Percentiles rank a stretch among this genome's conserved stretches.
These are phyloP conservation scores for Aspergillus sp. DNA, from an alignment of 2,329 filamentous ascomycete species.

Conservation along the genomic window DNA sequence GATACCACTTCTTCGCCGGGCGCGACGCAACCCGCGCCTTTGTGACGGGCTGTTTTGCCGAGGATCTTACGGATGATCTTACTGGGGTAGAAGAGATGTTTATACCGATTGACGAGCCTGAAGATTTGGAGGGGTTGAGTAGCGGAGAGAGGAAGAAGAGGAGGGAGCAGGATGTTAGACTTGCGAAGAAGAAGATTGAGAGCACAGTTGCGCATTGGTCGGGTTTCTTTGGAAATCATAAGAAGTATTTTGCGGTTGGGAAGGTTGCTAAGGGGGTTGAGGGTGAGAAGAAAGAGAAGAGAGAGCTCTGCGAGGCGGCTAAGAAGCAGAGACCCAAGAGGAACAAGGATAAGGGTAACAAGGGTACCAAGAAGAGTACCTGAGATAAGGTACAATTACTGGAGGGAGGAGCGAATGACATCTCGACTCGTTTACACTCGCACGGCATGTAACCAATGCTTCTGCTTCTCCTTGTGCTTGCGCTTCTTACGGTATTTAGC, in stretches of 20 bases:
- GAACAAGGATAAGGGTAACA: conserved; percentile 24
- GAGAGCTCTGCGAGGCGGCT: conserved; percentile 69
- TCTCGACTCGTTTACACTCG: background rate
- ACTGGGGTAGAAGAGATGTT: conserved; percentile 86
- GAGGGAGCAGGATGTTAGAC: conserved; percentile 62
- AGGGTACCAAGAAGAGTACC: conserved; percentile 28
- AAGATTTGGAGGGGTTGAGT: conserved; percentile 30
- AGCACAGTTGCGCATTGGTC: conserved; percentile 77
- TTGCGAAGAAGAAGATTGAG: conserved; percentile 65
- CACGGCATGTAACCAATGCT: background rate
- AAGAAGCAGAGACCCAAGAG: conserved; percentile 63
- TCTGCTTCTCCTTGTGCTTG: background rate
- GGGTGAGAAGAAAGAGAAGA: conserved; percentile 45
- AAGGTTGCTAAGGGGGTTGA: conserved; percentile 61
- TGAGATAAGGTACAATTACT: background rate
- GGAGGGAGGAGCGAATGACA: background rate
- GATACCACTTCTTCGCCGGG: conserved; percentile 84
- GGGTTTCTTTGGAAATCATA: conserved; percentile 74
- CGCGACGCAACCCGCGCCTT: conserved; percentile 84
- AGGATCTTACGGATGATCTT: conserved; percentile 81
- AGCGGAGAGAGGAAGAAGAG: conserved; percentile 49
- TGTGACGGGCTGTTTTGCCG: conserved; percentile 87
- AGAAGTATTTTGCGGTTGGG: conserved; percentile 81
- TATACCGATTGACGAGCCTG: conserved; percentile 64
- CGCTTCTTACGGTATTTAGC: background rate